A percentile compares a stretch with the other conserved stretches of the same genome.
Conservation (phyloP, 2,329 filamentous ascomycete genomes). For the Nemania abortiva region DNA sequence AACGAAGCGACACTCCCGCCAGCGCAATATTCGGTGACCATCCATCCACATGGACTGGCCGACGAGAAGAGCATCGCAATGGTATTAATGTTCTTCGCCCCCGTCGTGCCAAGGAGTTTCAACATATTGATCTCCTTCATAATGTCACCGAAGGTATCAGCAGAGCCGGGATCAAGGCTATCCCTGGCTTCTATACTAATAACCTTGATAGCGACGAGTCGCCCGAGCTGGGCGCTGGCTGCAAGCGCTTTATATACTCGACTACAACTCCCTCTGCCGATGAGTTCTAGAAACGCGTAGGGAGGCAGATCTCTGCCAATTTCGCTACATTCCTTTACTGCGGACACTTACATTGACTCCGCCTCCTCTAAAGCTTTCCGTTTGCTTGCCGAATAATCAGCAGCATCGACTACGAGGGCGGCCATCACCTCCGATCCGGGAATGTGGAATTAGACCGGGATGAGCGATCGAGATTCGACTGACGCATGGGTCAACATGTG, state of each 20-base stretch:
- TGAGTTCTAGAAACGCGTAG: conserved; percentile 1
- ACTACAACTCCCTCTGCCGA: conserved; percentile 2
- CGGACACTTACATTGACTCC: not conserved
- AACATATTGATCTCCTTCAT: not conserved
- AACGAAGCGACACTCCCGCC: conserved; percentile 4
- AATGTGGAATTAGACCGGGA: no score
- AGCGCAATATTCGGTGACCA: conserved; percentile 5
- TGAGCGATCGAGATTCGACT: not conserved
- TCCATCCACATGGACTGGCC: conserved; percentile 3
- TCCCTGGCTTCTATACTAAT: not conserved
- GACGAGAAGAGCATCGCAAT: conserved; percentile 1
- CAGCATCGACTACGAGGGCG: not conserved
- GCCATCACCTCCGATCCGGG: not conserved
- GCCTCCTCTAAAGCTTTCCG: conserved; percentile 10
- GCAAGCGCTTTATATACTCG: not conserved
- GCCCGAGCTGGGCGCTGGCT: not conserved
- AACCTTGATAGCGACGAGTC: conserved; percentile 2
- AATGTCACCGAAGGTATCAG: conserved; percentile 1
- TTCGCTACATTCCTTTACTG: conserved; percentile 5
- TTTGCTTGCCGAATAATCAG: not conserved
- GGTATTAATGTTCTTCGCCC: conserved; percentile 1
- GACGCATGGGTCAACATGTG: no score
- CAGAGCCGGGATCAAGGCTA: not conserved
- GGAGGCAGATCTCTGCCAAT: conserved; percentile 10
- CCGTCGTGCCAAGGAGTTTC: not conserved